Base-by-base conservation (phyloP, 2,329 filamentous ascomycete species). In the Curvularia sp. region DNA sequence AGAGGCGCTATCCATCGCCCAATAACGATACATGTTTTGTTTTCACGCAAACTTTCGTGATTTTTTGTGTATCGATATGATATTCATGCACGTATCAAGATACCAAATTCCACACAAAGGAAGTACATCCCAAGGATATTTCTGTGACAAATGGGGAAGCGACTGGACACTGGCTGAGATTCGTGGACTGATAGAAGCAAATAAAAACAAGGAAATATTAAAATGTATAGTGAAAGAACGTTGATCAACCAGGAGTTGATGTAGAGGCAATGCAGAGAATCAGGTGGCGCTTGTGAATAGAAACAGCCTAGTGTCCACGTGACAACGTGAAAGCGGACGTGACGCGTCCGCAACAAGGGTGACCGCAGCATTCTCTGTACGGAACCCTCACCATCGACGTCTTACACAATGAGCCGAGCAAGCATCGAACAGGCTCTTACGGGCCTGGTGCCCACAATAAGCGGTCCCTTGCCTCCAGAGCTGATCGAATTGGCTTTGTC, bases 371-470 rank as follows among this genome's bases (percentile, higher is more conserved):
- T 41, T 6, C 31, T 24, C 4, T 13, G 6, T 3, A 28, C 28
- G 33, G 39, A 43, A 33, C 10, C 1, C 7, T 9, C 9, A 33
- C 12, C 31, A 15, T 26, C n/a, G 26, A n/a, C 26, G 15, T 1
- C 12, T 15, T 3, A 8, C 13, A 59, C n/a, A 41, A 70, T 70
- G 68, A 69, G 66, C 31, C 57, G 59, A 35, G 60, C 64, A 48
- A 66, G 48, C 30, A 66, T 74, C 10, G 73, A 76, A 49, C 74
- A 76, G 52, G 69, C 74, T 26, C 62, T 76, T 2, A 74, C 66
- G n/a, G 80, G 80, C 39, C 80, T 85, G 20, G 60, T 79, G 8
- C 77, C 79, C 4, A 77, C 76, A 1, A 52, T 75, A 7, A 73
- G 71, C 55, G 72, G 72, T 1, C 72, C 72, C 15, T 61, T 76